phyloP scores from a whole-genome alignment of 805 yeast genomes.

The Saccharomycopsis babjevae region DNA sequence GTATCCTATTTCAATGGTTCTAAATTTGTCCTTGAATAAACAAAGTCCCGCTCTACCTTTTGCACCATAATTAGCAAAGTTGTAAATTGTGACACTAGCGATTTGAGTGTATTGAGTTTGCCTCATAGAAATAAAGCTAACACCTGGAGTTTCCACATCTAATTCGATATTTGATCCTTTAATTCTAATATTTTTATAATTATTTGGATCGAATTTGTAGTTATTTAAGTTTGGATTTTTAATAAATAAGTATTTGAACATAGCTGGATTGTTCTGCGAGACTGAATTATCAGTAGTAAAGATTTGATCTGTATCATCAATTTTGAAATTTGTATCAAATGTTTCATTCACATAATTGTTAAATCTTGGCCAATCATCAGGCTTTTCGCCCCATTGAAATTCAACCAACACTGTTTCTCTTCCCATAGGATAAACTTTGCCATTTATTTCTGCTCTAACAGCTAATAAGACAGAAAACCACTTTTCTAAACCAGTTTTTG shows the following conservation, averaged over 20 bases:
- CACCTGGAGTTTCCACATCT: slow-evolving; percentile 3
- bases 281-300: not conserved
- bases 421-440: slow-evolving; percentile 11
- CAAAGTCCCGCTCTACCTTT: slow-evolving; percentile 4
- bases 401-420: slow-evolving; percentile 11
- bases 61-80: not conserved
- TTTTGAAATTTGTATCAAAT: not conserved
- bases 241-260: slow-evolving; percentile 4
- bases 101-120: slow-evolving; percentile 1
- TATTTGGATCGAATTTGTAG: not conserved
- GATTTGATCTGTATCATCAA: not conserved
- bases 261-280: not conserved
- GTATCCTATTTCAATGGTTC: slow-evolving; percentile 9
- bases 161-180: not conserved
- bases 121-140: slow-evolving; percentile 8
- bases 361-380: slow-evolving; percentile 11
- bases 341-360: not conserved
- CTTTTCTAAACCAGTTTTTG: not conserved
- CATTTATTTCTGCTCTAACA: slow-evolving; percentile 1
- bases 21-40: slow-evolving; percentile 8
- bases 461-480: slow-evolving; percentile 7
- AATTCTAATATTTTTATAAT: not conserved
- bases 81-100: not conserved
- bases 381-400: slow-evolving; percentile 7
- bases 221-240: slow-evolving; percentile 7